Evolutionary conservation across 306 rosid genomes (phyloP).

Genomic region (Dryas alaskensis): DNA sequence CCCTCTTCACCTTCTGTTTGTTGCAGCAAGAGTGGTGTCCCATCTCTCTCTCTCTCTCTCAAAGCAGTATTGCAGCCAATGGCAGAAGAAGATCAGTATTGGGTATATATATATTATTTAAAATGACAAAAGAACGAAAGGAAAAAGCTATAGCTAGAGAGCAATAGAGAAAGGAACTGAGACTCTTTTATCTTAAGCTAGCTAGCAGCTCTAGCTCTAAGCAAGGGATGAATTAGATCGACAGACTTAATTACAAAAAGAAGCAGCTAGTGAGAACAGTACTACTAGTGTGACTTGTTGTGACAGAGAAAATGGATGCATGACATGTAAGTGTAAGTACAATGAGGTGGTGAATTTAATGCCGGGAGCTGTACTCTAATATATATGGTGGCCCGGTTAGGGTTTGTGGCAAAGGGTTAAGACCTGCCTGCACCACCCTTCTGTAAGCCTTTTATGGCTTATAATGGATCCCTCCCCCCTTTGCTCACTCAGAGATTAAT

Average conservation of each 20-base stretch:
- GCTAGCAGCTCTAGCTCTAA: not conserved
- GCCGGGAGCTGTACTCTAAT: slow-evolving; percentile 38
- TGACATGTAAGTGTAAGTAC: slow-evolving; percentile 27
- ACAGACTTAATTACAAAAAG: not conserved
- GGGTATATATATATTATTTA: slow-evolving; percentile 12
- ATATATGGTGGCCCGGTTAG: slow-evolving; percentile 50
- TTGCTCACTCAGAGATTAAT: slow-evolving; percentile 17
- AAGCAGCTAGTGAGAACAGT: not conserved
- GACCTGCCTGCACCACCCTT: slow-evolving; percentile 41
- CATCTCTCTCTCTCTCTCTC: slow-evolving; percentile 35
- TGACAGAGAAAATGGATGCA: slow-evolving; percentile 15
- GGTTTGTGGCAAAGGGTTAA: slow-evolving; percentile 54
- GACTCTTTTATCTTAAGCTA: not conserved
- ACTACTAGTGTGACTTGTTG: not conserved
- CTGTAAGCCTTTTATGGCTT: slow-evolving; percentile 51
- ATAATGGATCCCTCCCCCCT: slow-evolving; percentile 32
- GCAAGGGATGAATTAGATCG: not conserved
- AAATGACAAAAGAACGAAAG: not conserved
- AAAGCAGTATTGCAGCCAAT: slow-evolving; percentile 5
- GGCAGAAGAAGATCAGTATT: slow-evolving; percentile 23
- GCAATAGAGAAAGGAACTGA: not conserved
- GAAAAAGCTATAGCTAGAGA: not conserved
- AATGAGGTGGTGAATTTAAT: slow-evolving; percentile 66
- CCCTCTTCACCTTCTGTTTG: slow-evolving; percentile 98
- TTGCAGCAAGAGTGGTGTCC: slow-evolving; percentile 97